Conservation (phyloP, 2,329 filamentous ascomycete species). For the Fusarium falciforme region DNA sequence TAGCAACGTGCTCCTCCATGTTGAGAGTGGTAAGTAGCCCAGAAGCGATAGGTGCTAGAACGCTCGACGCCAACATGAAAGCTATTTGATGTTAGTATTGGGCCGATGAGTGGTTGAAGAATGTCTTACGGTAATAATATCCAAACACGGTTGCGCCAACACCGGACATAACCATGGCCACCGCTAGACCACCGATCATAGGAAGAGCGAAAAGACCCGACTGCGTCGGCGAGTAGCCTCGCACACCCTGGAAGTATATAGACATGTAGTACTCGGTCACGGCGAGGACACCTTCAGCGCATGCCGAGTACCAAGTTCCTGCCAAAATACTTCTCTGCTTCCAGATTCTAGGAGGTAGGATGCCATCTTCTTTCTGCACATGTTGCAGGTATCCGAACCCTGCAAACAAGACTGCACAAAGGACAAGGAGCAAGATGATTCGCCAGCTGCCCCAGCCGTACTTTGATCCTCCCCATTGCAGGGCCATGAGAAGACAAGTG, state of each 20-base stretch:
- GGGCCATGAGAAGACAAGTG: conserved; percentile 36
- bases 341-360: conserved; percentile 29
- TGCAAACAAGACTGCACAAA: conserved; percentile 13
- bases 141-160: conserved; percentile 35
- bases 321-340: conserved; percentile 42
- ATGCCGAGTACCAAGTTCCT: conserved; percentile 38
- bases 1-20: conserved; percentile 33
- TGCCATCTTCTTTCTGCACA: conserved; percentile 28
- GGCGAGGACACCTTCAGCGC: conserved; percentile 33
- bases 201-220: conserved; percentile 38
- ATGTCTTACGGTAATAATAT: conserved; percentile 39
- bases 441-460: conserved; percentile 39
- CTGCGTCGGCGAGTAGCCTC: conserved; percentile 31
- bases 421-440: conserved; percentile 32
- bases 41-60: conserved; percentile 34
- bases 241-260: conserved; percentile 42
- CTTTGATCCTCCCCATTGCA: conserved; percentile 39
- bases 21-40: conserved; percentile 38
- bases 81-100: conserved; percentile 15
- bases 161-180: conserved; percentile 34
- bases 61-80: conserved; percentile 39
- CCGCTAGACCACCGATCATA: conserved; percentile 33
- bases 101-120: fast-evolving
- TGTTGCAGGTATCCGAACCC: conserved; percentile 34
- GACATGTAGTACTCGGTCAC: conserved; percentile 44